Conservation (phyloP, 805 yeast genomes). For the Ogataea saltuana region DNA sequence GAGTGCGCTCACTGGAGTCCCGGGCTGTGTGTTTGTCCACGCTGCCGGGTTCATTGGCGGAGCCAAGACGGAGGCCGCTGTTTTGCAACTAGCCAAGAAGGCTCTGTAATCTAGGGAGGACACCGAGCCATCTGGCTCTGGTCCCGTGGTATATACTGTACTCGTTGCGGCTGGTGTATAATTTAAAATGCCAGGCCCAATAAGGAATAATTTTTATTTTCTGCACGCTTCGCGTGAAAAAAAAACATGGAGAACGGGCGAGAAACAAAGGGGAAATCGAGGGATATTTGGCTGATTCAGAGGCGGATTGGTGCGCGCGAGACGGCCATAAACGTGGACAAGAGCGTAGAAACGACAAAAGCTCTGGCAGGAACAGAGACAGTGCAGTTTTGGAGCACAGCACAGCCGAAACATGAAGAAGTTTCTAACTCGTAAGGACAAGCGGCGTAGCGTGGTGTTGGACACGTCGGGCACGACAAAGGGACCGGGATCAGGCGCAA, state of each 20-base stretch:
- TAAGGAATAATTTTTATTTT: not conserved
- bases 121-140: too few species aligned
- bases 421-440: slow-evolving; percentile 36
- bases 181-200: not conserved
- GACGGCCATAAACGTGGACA: not conserved
- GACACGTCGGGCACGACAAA: slow-evolving; percentile 7
- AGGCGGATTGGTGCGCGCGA: too few species aligned
- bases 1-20: slow-evolving; percentile 72
- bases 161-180: too few species aligned
- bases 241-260: not conserved
- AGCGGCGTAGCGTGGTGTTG: slow-evolving; percentile 22
- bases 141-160: too few species aligned
- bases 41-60: slow-evolving; percentile 99
- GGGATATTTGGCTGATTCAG: not conserved
- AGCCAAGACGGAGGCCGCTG: slow-evolving; percentile 77
- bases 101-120: too few species aligned
- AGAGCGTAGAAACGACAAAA: not conserved
- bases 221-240: not conserved
- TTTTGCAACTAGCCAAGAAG: slow-evolving; percentile 63
- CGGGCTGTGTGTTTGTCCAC: slow-evolving; percentile 87
- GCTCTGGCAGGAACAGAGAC: slow-evolving; percentile 1
- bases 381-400: not conserved
- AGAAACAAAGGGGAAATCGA: not conserved
- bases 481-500: slow-evolving; percentile 1
- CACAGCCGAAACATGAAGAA: slow-evolving; percentile 29